Percentiles rank a stretch among this genome's conserved stretches.
Conservation (phyloP, 1,284 basidiomycete genomes). For the Irpex sp. region DNA sequence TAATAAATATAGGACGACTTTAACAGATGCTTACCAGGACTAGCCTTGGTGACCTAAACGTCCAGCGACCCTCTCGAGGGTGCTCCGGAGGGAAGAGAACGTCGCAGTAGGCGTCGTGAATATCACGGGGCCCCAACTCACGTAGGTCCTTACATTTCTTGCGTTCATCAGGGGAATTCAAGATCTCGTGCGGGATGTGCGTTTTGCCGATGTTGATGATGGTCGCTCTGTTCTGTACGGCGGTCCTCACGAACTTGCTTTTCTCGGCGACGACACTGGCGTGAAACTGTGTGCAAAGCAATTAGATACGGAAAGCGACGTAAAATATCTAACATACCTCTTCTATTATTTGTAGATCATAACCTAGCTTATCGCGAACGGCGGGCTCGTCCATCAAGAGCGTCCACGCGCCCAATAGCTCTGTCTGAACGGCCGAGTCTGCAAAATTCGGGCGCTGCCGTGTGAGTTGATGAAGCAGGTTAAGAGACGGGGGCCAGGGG, state of each 20-base stretch:
- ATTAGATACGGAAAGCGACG: too few relatives aligned
- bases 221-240: background rate
- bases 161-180: background rate
- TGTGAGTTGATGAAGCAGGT: too few relatives aligned
- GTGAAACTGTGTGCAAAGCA: background rate
- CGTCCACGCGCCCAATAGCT: too few relatives aligned
- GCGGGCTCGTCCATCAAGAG: too few relatives aligned
- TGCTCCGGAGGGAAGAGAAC: background rate
- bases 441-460: too few relatives aligned
- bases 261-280: background rate
- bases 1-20: background rate
- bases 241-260: background rate
- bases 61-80: background rate
- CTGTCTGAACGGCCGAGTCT: too few relatives aligned
- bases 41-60: background rate
- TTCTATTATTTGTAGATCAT: too few relatives aligned
- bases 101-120: too few relatives aligned
- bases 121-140: too few relatives aligned
- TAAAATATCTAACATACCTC: too few relatives aligned
- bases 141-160: background rate
- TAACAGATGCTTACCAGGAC: background rate
- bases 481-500: too few relatives aligned
- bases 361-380: too few relatives aligned
- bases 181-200: background rate
- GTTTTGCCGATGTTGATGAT: background rate